Conservation (phyloP, 2,329 filamentous ascomycete species). For the Arthrobotrys pseudoclavata region DNA sequence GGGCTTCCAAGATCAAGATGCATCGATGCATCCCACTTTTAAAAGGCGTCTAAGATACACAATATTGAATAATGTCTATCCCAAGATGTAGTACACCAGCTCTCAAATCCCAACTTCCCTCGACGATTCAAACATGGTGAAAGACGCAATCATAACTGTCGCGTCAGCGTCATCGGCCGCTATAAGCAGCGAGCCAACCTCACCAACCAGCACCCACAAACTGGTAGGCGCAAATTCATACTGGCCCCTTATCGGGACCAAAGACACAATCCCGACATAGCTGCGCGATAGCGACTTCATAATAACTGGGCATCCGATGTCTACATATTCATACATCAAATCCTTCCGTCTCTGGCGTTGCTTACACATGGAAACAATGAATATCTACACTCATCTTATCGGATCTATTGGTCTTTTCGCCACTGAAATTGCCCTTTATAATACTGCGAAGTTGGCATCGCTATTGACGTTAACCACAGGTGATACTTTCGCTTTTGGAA, state of each 20-base stretch:
- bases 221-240: slow-evolving; percentile 7
- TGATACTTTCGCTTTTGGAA: slow-evolving; percentile 35
- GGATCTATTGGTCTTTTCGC: slow-evolving; percentile 20
- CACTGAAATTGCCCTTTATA: slow-evolving; percentile 17
- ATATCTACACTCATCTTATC: slow-evolving; percentile 34
- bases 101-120: background rate
- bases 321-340: slow-evolving; percentile 62
- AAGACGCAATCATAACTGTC: slow-evolving; percentile 12
- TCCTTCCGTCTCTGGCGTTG: slow-evolving; percentile 47
- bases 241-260: slow-evolving; percentile 62
- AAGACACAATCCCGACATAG: slow-evolving; percentile 63
- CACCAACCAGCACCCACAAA: slow-evolving; percentile 12
- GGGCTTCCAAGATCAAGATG: too few species aligned
- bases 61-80: background rate
- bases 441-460: slow-evolving; percentile 5
- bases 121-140: slow-evolving; percentile 5
- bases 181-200: slow-evolving; percentile 1
- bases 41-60: slow-evolving; percentile 1
- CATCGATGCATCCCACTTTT: too few species aligned
- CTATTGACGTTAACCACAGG: slow-evolving; percentile 8
- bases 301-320: slow-evolving; percentile 62
- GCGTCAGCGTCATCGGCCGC: background rate
- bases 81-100: slow-evolving; percentile 1
- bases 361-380: slow-evolving; percentile 41
- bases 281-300: slow-evolving; percentile 62